These are phyloP conservation scores for Daldinia bambusicola DNA, from an alignment of 495 filamentous ascomycete species.

Conservation along the genomic window DNA sequence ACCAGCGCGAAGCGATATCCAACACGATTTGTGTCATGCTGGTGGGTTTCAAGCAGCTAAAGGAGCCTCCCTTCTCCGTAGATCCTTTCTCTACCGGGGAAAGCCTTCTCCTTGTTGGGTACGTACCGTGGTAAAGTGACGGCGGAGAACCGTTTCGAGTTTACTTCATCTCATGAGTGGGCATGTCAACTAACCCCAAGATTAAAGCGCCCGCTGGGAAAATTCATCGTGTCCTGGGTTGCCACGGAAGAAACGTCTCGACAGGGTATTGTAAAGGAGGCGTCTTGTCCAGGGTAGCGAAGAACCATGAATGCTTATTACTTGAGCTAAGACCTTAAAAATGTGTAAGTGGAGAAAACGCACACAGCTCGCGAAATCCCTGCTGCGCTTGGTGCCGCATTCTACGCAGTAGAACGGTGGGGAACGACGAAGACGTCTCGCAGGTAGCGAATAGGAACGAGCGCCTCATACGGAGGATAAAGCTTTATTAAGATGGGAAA, in stretches of 20 bases:
- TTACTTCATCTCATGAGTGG: slow-evolving; percentile 26
- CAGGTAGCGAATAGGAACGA: slow-evolving; percentile 16
- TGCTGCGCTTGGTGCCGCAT: slow-evolving; percentile 15
- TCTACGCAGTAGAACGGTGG: slow-evolving; percentile 15
- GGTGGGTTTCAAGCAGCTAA: slow-evolving; percentile 39
- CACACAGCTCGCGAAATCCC: not conserved
- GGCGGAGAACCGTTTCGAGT: slow-evolving; percentile 32
- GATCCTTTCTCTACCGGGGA: slow-evolving; percentile 17
- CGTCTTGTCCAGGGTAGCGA: not conserved
- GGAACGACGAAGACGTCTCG: slow-evolving; percentile 10
- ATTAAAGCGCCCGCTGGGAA: slow-evolving; percentile 22
- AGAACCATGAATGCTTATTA: slow-evolving; percentile 14
- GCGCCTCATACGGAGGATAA: not conserved
- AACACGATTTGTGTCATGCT: slow-evolving; percentile 46
- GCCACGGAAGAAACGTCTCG: slow-evolving; percentile 17
- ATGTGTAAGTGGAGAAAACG: slow-evolving; percentile 15
- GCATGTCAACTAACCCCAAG: slow-evolving; percentile 4
- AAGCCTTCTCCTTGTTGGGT: not conserved
- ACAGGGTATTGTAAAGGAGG: slow-evolving; percentile 17
- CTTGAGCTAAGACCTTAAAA: slow-evolving; percentile 13
- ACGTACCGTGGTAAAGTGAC: not conserved
- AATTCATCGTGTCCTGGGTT: slow-evolving; percentile 11
- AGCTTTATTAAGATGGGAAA: slow-evolving; percentile 4
- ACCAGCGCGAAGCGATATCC: slow-evolving; percentile 40
- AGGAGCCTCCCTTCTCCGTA: slow-evolving; percentile 30